phyloP scores from a whole-genome alignment of 1,139 yeast species.

The Saccharomyces hybrid region DNA sequence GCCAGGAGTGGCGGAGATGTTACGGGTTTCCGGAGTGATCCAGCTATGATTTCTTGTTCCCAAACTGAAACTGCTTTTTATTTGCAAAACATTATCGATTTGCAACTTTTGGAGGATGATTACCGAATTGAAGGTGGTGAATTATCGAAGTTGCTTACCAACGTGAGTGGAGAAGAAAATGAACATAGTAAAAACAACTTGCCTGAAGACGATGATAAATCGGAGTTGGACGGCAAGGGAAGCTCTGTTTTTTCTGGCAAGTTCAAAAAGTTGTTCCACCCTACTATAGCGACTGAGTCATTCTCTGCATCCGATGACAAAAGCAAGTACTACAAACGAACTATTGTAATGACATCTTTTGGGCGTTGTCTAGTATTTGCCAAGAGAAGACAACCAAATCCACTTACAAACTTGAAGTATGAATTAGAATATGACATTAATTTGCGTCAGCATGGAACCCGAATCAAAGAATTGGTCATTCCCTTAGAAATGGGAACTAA shows the following conservation, averaged over 20 bases:
- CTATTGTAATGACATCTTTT: slow-evolving; percentile 24
- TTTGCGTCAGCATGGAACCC: slow-evolving; percentile 24
- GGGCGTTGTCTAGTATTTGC: slow-evolving; percentile 28
- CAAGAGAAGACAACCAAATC: slow-evolving; percentile 14
- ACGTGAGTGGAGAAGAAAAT: slow-evolving; percentile 5
- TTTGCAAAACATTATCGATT: slow-evolving; percentile 10
- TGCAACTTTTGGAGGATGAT: slow-evolving; percentile 13
- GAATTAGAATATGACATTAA: slow-evolving; percentile 24
- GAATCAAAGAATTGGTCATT: slow-evolving; percentile 22
- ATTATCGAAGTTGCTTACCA: neutral
- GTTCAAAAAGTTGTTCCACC: slow-evolving; percentile 26
- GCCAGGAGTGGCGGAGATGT: too few species aligned
- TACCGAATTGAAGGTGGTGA: slow-evolving; percentile 5
- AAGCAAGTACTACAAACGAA: slow-evolving; percentile 17
- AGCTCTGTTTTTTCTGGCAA: slow-evolving; percentile 20
- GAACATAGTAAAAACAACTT: slow-evolving; percentile 1
- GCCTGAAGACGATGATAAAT: neutral
- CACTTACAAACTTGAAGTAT: slow-evolving; percentile 13
- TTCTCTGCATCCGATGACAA: slow-evolving; percentile 15
- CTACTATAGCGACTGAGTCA: slow-evolving; percentile 10
- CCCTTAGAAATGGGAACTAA: slow-evolving; percentile 9
- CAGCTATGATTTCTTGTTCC: slow-evolving; percentile 14
- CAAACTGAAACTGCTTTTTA: slow-evolving; percentile 22
- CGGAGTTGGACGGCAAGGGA: slow-evolving; percentile 8
- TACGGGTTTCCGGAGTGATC: too few species aligned